Evolutionary conservation across 2,329 filamentous ascomycete genomes (phyloP).

Genomic region (Cladobotryum protrusum): DNA sequence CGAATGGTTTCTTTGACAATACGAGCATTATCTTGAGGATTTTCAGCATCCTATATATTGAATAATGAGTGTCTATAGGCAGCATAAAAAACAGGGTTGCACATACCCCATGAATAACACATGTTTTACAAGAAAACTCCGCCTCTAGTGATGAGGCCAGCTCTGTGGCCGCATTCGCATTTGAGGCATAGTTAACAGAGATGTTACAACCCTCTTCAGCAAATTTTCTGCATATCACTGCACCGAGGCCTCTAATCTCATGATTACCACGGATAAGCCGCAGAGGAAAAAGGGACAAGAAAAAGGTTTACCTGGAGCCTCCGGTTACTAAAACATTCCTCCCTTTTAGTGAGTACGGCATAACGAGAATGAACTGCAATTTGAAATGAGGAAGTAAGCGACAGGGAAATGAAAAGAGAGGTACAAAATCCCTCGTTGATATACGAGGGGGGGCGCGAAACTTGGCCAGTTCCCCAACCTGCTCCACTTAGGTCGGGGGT

Average conservation of each 20-base stretch:
- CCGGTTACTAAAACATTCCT: constrained; percentile 6
- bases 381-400: too few species aligned
- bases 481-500: background rate
- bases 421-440: too few species aligned
- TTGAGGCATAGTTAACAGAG: constrained; percentile 5
- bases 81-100: background rate
- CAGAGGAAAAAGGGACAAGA: too few species aligned
- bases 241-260: constrained; percentile 4
- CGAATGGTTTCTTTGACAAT: constrained; percentile 4
- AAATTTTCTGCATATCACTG: constrained; percentile 5
- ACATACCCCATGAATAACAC: constrained; percentile 2
- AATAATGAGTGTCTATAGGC: background rate
- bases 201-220: constrained; percentile 7
- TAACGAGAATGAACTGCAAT: too few species aligned
- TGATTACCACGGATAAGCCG: too few species aligned
- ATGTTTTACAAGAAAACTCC: constrained; percentile 1
- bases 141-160: background rate
- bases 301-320: background rate
- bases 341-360: constrained; percentile 8
- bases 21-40: constrained; percentile 5
- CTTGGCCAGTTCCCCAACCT: too few species aligned
- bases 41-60: constrained; percentile 1
- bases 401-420: too few species aligned
- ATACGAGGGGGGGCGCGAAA: too few species aligned
- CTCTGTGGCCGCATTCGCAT: background rate